Evolutionary conservation across 257 asterid genomes (phyloP), one percentile per base, ranked within the genome.

Genomic region (Pogostemon cablin): DNA sequence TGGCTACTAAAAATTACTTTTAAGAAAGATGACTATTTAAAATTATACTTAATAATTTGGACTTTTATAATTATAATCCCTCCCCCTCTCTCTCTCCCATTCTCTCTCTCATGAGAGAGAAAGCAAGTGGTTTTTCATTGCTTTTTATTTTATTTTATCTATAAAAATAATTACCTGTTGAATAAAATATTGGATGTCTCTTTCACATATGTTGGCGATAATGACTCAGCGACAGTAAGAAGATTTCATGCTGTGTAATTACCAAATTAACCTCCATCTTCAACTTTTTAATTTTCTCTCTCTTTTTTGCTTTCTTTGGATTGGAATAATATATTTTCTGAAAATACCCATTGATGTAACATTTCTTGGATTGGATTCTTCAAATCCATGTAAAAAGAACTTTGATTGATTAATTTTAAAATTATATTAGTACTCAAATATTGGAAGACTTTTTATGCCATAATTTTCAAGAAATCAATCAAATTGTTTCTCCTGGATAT

Each of bases 121-220:
- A 17, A 43, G 62, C 52, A 43, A 48, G 55, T 62, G 43, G 43
- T 9, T 9, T 32, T 53, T 46, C 3, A 2, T 46, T 42, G 3
- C 3, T 57, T 17, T 38, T 37, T 49, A 25, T 9, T 50, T 15
- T 63, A 35, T 32, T 53, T 38, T 57, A 10, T 69, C 52, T 38
- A 42, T 38, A 7, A 69, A 77, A 53, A 60, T 65, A 50, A 72
- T 72, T 37, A n/a, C 47, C 55, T 65, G 67, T 57, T 67, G 79
- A 72, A 59, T 74, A 79, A 73, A 71, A 71, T 41, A 74, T 25
- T 69, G 54, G 5, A 54, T 71, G 82, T 89, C 88, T 64, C 81
- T 80, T 76, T 89, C 95, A 54, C 75, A 85, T 72, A 88, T 90
- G 91, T 86, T 80, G 72, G 77, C 34, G 96, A 90, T 80, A 85